phyloP scores from a whole-genome alignment of 2,329 filamentous ascomycete species.

The Bipolaris bicolor region DNA sequence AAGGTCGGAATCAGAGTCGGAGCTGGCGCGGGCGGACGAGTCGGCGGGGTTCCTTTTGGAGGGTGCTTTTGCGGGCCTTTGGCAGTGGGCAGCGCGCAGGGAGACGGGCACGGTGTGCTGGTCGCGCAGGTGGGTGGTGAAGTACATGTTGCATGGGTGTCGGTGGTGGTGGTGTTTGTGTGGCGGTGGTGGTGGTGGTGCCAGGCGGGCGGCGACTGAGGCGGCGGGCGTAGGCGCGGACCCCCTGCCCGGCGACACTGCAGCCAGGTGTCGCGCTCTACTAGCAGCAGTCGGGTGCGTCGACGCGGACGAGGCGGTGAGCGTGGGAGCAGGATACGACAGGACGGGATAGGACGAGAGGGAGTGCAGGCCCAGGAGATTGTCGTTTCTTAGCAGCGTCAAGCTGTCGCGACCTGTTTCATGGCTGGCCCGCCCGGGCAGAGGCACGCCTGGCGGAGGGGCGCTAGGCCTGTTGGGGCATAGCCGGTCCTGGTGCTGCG shows the following conservation, averaged over 20 bases:
- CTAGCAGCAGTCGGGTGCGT: no score
- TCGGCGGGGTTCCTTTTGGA: conserved; percentile 26
- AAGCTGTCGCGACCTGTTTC: conserved; percentile 10
- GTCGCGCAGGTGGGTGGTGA: conserved; percentile 39
- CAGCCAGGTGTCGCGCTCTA: neutral
- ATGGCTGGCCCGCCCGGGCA: conserved; percentile 3
- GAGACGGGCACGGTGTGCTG: conserved; percentile 38
- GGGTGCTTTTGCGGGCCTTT: conserved; percentile 29
- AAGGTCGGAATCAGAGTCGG: no score
- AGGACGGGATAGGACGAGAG: neutral
- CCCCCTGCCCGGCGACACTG: conserved; percentile 2
- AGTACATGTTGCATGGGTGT: conserved; percentile 39
- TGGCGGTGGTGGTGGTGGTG: neutral
- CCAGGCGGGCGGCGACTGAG: conserved; percentile 11
- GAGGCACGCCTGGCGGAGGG: conserved; percentile 1
- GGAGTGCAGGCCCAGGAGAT: neutral
- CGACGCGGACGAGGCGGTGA: conserved; percentile 14
- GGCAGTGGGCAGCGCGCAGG: conserved; percentile 43
- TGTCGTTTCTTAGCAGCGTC: conserved; percentile 3
- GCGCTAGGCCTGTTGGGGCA: no score
- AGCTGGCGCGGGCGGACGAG: conserved; percentile 19
- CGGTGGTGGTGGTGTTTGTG: neutral
- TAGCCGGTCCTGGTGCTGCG: conserved; percentile 5
- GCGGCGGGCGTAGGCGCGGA: conserved; percentile 6
- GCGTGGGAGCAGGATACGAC: neutral